phyloP scores from a whole-genome alignment of 345 rosid genomes.

The Heritiera fomes region DNA sequence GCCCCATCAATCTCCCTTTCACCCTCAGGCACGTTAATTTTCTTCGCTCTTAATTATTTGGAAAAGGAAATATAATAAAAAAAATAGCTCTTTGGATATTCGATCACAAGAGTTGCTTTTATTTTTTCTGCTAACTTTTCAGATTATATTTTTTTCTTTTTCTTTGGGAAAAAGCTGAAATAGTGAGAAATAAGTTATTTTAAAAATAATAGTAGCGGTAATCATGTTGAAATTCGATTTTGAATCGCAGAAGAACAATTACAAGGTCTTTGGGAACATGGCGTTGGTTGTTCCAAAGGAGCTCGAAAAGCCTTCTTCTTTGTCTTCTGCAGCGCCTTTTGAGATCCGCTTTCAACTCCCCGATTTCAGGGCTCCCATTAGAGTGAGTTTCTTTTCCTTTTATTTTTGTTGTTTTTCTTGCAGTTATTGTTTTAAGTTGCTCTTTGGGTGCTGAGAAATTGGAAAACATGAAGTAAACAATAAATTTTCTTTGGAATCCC shows the following conservation, averaged over 20 bases:
- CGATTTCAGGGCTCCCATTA: constrained; percentile 50
- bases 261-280: constrained; percentile 45
- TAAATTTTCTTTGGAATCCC: neutral
- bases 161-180: neutral
- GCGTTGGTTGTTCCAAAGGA: constrained; percentile 70
- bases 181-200: neutral
- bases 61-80: neutral
- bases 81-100: neutral
- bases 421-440: neutral
- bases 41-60: neutral
- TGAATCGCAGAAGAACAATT: constrained; percentile 54
- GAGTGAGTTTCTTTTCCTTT: constrained; percentile 35
- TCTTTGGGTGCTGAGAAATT: constrained; percentile 20
- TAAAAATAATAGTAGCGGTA: too few relatives aligned
- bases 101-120: neutral
- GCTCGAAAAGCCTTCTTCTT: constrained; percentile 47
- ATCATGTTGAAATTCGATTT: constrained; percentile 34
- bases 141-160: neutral
- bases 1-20: constrained; percentile 31
- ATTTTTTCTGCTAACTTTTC: neutral
- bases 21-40: constrained; percentile 35
- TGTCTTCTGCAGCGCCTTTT: constrained; percentile 41
- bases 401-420: neutral
- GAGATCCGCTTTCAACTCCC: constrained; percentile 65
- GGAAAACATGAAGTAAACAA: neutral